phyloP scores from a whole-genome alignment of 2,329 filamentous ascomycete species.

The Colletotrichum theobromicola region DNA sequence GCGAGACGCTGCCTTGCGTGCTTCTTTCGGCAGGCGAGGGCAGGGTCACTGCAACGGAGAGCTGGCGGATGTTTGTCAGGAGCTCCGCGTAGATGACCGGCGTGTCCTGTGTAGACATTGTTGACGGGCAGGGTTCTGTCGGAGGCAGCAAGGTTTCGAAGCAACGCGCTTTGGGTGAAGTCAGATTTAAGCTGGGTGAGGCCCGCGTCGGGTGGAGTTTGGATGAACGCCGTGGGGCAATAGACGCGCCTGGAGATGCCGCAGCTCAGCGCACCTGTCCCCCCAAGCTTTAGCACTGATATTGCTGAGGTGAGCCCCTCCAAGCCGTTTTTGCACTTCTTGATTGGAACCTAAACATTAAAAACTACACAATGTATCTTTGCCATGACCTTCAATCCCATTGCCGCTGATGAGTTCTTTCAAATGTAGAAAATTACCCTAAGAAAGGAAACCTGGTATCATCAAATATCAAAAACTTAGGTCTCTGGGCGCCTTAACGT shows the following conservation, averaged over 20 bases:
- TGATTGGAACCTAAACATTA: neutral
- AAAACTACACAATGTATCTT: neutral
- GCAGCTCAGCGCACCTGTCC: neutral
- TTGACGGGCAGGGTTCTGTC: neutral
- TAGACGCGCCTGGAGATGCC: neutral
- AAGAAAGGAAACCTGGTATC: neutral
- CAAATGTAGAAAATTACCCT: neutral
- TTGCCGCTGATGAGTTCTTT: neutral
- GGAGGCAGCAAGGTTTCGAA: neutral
- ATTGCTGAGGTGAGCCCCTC: no score
- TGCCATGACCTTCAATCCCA: neutral
- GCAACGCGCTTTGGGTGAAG: neutral
- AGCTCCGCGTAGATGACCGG: constrained; percentile 66
- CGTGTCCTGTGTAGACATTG: neutral
- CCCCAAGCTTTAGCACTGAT: neutral
- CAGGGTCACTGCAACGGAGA: constrained; percentile 63
- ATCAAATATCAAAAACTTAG: neutral
- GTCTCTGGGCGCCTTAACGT: neutral
- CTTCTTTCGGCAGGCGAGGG: constrained; percentile 44
- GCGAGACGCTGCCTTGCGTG: constrained; percentile 49
- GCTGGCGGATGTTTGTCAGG: constrained; percentile 67
- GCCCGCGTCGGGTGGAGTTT: neutral
- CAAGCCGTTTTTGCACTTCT: neutral
- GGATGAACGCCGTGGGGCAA: neutral
- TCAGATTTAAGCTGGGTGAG: neutral